Base-by-base conservation (phyloP, 2,329 filamentous ascomycete genomes). In the Teratosphaeria epicoccoides region DNA sequence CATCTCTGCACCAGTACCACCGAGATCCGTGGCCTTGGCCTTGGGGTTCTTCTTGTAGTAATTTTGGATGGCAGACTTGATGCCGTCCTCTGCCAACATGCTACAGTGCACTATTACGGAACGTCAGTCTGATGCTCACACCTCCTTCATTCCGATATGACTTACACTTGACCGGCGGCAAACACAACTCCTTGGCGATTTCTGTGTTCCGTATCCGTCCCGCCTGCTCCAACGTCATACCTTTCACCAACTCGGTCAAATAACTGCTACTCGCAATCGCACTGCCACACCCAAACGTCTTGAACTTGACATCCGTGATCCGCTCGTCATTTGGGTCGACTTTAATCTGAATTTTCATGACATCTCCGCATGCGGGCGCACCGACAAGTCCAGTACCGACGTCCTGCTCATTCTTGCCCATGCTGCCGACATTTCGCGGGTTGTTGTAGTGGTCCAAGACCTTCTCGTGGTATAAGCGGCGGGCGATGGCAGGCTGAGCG, bases 261-360 rank as follows among this genome's bases (percentile, higher is more conserved):
- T 98, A 98, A 66, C 86, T 93, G 54, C 87, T 94, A 58, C 86
- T 91, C 43, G 93, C 93, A 71, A 98, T 98, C 59, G 93, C 93
- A 25, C 84, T 89, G 51, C 90, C 90, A 69, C 90, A 96, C 49
- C 90, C 90, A 67, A 96, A 96, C 0, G 90, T 96, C 83, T 96
- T 96, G 81, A 96, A 96, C 73, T 94, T 93, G 68, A 95, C 90
- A 63, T 96, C 91, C 63, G 83, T 84, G 68, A 96, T 96, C 61
- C 83, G 91, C 70, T 93, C 87, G 64, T 83, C 88, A 62, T 85
- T 78, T 58, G 87, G 87, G 72, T 96, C 89, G 63, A 96, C 90
- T 53, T 88, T 84, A 72, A 95, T 95, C 75, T 94, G 87, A 28
- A 95, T 79, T 72, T 93, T 93, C 86, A 95, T 94, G 55, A 95